phyloP scores from a whole-genome alignment of 768 basidiomycete species.

The Tricholoma terreum region DNA sequence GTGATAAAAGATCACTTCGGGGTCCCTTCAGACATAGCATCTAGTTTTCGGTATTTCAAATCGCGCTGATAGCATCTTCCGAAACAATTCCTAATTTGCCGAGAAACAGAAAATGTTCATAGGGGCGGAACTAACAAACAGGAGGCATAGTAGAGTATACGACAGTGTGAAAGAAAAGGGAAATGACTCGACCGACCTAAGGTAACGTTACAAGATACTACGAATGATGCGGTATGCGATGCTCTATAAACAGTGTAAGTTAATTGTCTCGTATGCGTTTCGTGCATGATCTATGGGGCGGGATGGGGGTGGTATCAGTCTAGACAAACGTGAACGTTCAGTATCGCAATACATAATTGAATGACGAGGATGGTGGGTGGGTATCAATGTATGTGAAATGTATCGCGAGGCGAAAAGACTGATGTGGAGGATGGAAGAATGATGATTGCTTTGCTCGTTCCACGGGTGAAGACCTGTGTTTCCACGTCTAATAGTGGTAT shows the following conservation, averaged over 20 bases:
- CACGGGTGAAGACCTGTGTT: constrained; percentile 1
- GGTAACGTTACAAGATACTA: constrained; percentile 30
- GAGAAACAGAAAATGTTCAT: constrained; percentile 21
- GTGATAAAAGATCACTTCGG: not conserved
- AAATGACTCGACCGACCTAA: constrained; percentile 28
- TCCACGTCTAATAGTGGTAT: constrained; percentile 15
- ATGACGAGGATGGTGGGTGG: constrained; percentile 7
- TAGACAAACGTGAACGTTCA: constrained; percentile 5
- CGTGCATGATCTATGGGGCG: constrained; percentile 3
- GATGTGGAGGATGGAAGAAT: not conserved
- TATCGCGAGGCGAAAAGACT: constrained; percentile 17
- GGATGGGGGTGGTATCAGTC: constrained; percentile 9
- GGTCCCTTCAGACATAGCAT: not conserved
- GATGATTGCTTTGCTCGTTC: constrained; percentile 9
- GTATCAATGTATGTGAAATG: constrained; percentile 31
- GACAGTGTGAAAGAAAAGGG: constrained; percentile 16
- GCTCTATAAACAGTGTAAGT: constrained; percentile 45
- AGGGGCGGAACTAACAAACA: constrained; percentile 4
- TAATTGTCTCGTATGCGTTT: constrained; percentile 11
- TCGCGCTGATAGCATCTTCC: not conserved
- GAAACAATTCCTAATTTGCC: constrained; percentile 5
- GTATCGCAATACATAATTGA: constrained; percentile 24
- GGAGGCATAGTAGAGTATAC: constrained; percentile 13
- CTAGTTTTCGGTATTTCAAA: not conserved
- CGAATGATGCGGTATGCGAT: constrained; percentile 52